Evolutionary conservation across 495 filamentous ascomycete genomes (phyloP).

Genomic region (Podospora bellae-mahoneyi): DNA sequence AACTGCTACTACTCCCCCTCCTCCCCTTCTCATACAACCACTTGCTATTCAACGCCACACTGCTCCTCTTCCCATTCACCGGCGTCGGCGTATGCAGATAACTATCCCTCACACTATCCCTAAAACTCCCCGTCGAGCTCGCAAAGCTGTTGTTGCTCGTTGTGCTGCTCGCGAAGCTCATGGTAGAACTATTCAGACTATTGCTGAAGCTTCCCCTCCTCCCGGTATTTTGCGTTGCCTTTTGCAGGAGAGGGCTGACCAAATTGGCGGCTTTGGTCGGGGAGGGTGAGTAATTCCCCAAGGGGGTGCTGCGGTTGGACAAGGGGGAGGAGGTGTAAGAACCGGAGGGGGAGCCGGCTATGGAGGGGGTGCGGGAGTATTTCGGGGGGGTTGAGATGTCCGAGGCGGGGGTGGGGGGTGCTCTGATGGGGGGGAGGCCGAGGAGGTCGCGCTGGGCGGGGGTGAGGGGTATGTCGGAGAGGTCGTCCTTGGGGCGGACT

Average conservation of each 20-base stretch:
- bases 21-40: conserved; percentile 86
- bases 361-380: conserved; percentile 70
- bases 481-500: conserved; percentile 64
- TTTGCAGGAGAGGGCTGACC: conserved; percentile 66
- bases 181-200: not conserved
- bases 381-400: conserved; percentile 81
- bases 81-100: conserved; percentile 59
- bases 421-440: conserved; percentile 68
- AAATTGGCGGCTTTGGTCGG: conserved; percentile 22
- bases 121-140: conserved; percentile 13
- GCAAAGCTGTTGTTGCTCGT: not conserved
- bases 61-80: conserved; percentile 61
- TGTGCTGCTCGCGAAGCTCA: not conserved
- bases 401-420: conserved; percentile 56
- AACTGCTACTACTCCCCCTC: conserved; percentile 38
- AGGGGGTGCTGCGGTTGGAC: conserved; percentile 39
- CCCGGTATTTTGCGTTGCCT: conserved; percentile 47
- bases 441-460: conserved; percentile 82
- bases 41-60: conserved; percentile 74
- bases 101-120: conserved; percentile 14
- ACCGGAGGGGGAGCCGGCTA: conserved; percentile 46
- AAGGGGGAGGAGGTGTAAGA: conserved; percentile 56
- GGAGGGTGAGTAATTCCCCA: conserved; percentile 24
- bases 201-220: conserved; percentile 31
- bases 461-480: conserved; percentile 86